Conservation (phyloP, 352 stramenopile species). For the Phytopythium aichiense region DNA sequence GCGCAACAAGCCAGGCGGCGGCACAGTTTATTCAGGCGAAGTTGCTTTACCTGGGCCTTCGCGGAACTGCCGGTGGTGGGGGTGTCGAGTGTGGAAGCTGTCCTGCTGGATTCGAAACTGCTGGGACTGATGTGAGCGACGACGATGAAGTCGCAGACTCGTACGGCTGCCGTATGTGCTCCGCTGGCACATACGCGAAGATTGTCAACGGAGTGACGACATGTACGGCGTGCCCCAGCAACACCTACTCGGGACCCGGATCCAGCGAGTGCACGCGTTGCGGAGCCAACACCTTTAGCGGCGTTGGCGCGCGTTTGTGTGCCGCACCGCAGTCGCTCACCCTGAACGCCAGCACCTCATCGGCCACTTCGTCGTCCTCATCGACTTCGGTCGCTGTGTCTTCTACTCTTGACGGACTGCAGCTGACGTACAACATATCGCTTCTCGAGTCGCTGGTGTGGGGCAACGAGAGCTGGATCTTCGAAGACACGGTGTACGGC, state of each 20-base stretch:
- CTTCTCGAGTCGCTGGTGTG: slow-evolving; percentile 64
- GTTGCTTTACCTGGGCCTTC: slow-evolving; percentile 44
- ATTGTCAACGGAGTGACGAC: slow-evolving; percentile 28
- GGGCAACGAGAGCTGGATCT: slow-evolving; percentile 59
- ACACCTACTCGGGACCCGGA: slow-evolving; percentile 58
- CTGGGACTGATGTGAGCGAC: slow-evolving; percentile 13
- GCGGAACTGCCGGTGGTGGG: slow-evolving; percentile 43
- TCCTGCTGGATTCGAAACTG: slow-evolving; percentile 43
- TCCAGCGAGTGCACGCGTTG: slow-evolving; percentile 44
- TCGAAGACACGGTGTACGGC: slow-evolving; percentile 36
- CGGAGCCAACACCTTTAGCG: slow-evolving; percentile 64
- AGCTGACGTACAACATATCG: slow-evolving; percentile 70
- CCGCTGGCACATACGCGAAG: slow-evolving; percentile 46
- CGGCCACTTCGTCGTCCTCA: slow-evolving; percentile 16
- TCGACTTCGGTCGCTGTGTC: slow-evolving; percentile 11
- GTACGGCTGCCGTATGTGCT: slow-evolving; percentile 49
- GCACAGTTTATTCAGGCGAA: slow-evolving; percentile 48
- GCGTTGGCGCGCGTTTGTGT: slow-evolving; percentile 30
- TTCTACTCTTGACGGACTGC: slow-evolving; percentile 16
- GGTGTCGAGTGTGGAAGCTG: slow-evolving; percentile 53
- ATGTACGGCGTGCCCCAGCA: slow-evolving; percentile 49
- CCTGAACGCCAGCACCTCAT: slow-evolving; percentile 23
- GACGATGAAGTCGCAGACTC: slow-evolving; percentile 23
- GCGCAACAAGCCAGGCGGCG: slow-evolving; percentile 37
- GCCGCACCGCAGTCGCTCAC: slow-evolving; percentile 39